These are phyloP conservation scores for Evansstolkia leycettana DNA, from an alignment of 495 filamentous ascomycete species.

Conservation along the genomic window DNA sequence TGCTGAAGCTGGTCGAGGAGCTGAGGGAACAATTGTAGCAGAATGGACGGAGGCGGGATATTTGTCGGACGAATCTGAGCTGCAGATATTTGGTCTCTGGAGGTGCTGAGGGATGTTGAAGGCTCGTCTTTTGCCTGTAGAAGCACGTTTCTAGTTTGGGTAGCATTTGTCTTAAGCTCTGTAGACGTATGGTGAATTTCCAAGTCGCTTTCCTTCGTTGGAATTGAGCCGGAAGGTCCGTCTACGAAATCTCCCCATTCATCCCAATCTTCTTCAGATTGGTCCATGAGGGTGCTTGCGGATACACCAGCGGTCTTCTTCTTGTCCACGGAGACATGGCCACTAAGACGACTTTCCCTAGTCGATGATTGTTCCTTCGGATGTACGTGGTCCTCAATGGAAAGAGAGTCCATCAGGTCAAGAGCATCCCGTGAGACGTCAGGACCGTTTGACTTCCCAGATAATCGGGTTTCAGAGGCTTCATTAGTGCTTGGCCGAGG, in stretches of 20 bases:
- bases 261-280: constrained; percentile 13
- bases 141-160: too few relatives aligned
- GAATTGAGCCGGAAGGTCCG: constrained; percentile 6
- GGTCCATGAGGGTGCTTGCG: constrained; percentile 34
- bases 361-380: neutral
- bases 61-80: constrained; percentile 57
- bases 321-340: too few relatives aligned
- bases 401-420: constrained; percentile 16
- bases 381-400: constrained; percentile 1
- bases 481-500: constrained; percentile 1
- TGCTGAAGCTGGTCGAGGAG: constrained; percentile 41
- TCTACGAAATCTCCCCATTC: constrained; percentile 33
- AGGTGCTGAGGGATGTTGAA: too few relatives aligned
- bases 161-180: too few relatives aligned
- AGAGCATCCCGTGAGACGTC: neutral
- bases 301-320: too few relatives aligned
- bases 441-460: neutral
- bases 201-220: too few relatives aligned
- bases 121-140: too few relatives aligned
- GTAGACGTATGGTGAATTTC: too few relatives aligned
- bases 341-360: too few relatives aligned
- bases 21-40: constrained; percentile 62
- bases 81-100: too few relatives aligned
- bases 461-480: neutral
- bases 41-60: constrained; percentile 74